phyloP scores from a whole-genome alignment of 345 rosid species.

The rapeseed (Brassica napus) region DNA sequence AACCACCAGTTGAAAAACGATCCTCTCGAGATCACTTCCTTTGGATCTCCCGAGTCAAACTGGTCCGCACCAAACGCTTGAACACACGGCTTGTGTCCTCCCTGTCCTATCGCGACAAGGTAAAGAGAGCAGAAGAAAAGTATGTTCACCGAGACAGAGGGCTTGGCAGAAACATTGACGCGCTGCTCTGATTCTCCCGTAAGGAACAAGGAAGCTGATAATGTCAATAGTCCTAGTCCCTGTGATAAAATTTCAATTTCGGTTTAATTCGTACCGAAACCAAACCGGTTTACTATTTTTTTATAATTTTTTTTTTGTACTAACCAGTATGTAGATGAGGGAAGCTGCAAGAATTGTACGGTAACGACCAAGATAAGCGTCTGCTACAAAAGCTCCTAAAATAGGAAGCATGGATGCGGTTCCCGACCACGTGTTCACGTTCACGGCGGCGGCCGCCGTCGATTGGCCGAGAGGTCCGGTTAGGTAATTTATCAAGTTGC shows the following conservation, averaged over 20 bases:
- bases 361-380: conserved; percentile 59
- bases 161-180: conserved; percentile 15
- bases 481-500: conserved; percentile 48
- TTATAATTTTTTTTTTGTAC: background rate
- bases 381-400: conserved; percentile 52
- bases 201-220: conserved; percentile 57
- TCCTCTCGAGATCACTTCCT: conserved; percentile 27
- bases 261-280: background rate
- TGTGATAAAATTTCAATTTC: conserved; percentile 27
- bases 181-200: conserved; percentile 42
- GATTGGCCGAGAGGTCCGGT: conserved; percentile 55
- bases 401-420: conserved; percentile 45
- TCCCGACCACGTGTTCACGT: conserved; percentile 57
- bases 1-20: conserved; percentile 45
- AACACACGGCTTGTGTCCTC: conserved; percentile 42
- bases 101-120: conserved; percentile 39
- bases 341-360: conserved; percentile 47
- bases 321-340: conserved; percentile 41
- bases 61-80: conserved; percentile 44
- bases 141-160: conserved; percentile 40
- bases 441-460: conserved; percentile 49
- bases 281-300: conserved; percentile 7
- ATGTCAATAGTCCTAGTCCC: conserved; percentile 61
- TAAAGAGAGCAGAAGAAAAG: conserved; percentile 39
- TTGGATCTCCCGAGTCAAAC: conserved; percentile 33